Conservation (phyloP, 495 filamentous ascomycete species). For the Achaetomiella virescens region DNA sequence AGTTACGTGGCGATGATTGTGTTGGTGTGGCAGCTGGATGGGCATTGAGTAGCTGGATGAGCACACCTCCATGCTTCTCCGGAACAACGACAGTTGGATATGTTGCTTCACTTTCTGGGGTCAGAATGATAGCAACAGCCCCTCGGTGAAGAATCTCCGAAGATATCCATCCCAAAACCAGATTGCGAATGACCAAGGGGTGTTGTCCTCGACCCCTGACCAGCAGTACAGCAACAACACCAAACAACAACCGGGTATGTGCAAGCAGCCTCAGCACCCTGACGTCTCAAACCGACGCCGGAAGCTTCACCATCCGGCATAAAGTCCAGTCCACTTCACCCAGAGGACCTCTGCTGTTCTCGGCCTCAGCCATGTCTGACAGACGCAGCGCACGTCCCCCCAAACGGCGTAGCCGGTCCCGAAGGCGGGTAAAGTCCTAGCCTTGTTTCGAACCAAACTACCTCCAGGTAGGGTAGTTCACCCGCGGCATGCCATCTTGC, state of each 20-base stretch:
- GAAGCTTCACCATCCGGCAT: constrained; percentile 8
- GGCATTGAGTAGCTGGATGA: constrained; percentile 17
- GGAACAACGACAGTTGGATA: no score
- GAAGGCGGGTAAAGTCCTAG: background rate
- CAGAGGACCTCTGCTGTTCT: no score
- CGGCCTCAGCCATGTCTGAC: no score
- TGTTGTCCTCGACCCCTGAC: no score
- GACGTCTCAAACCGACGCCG: constrained; percentile 3
- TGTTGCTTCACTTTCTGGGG: no score
- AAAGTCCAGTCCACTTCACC: background rate
- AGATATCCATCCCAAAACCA: no score
- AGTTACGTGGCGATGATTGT: constrained; percentile 76
- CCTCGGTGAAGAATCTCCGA: no score
- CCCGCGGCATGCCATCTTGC: background rate
- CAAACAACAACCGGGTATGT: background rate
- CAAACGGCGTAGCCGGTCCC: no score
- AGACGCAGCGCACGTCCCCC: background rate
- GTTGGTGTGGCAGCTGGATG: constrained; percentile 56
- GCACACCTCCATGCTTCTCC: no score
- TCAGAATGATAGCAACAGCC: no score
- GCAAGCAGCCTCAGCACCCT: background rate
- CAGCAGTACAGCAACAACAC: no score
- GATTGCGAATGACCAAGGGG: no score
- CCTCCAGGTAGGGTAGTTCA: background rate
- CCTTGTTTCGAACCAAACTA: background rate